A percentile compares a stretch with the other conserved stretches of the same genome.
phyloP scores from a whole-genome alignment of 1,284 basidiomycete genomes.

The Dichomitus squalens region DNA sequence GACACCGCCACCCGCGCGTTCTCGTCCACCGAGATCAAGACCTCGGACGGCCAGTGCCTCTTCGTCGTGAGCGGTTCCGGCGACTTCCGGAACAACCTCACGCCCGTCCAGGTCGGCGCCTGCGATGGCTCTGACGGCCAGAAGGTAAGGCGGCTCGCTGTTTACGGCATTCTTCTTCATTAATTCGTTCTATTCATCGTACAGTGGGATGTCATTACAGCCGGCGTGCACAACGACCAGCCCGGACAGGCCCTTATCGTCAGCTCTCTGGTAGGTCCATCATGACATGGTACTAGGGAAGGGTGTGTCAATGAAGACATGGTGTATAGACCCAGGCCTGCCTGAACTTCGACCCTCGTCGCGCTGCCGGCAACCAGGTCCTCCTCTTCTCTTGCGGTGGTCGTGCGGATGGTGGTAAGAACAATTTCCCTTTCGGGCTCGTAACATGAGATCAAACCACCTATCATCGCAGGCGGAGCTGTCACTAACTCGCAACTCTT shows the following conservation, averaged over 20 bases:
- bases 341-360: constrained; percentile 10
- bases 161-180: not conserved
- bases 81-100: constrained; percentile 11
- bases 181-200: not conserved
- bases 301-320: not conserved
- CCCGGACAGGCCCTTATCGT: constrained; percentile 4
- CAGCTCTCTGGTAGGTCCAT: not conserved
- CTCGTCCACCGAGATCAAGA: constrained; percentile 6
- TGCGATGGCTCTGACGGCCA: constrained; percentile 6
- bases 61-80: constrained; percentile 2
- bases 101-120: constrained; percentile 1
- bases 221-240: constrained; percentile 5
- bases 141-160: not conserved
- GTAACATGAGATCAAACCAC: not conserved
- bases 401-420: constrained; percentile 7
- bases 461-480: not conserved
- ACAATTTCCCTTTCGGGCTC: not conserved
- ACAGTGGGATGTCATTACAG: constrained; percentile 5
- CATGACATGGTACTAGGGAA: not conserved
- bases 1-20: constrained; percentile 4
- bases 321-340: constrained; percentile 1
- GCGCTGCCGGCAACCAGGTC: constrained; percentile 7
- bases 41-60: constrained; percentile 5
- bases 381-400: constrained; percentile 11
- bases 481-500: constrained; percentile 11